These are phyloP conservation scores for Fraxinus dipetala DNA, from an alignment of 305 asterid genomes.

Conservation along the genomic window DNA sequence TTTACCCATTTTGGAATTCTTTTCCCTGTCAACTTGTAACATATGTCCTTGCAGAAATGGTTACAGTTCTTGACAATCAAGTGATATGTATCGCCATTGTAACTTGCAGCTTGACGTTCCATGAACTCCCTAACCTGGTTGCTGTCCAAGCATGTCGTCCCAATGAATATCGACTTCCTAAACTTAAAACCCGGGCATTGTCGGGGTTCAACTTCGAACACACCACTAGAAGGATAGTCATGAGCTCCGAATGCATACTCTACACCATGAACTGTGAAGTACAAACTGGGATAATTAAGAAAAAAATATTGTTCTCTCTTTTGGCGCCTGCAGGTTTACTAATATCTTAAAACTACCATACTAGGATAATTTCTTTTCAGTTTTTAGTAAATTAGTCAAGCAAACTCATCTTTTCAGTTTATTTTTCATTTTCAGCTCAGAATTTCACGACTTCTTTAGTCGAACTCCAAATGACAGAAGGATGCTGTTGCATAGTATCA, in stretches of 20 bases:
- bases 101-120: constrained; percentile 55
- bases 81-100: constrained; percentile 72
- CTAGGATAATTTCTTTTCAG: background rate
- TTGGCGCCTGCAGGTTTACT: background rate
- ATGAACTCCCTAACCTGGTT: constrained; percentile 66
- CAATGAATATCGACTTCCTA: constrained; percentile 69
- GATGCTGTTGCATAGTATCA: background rate
- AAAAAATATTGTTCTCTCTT: background rate
- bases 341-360: background rate
- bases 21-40: constrained; percentile 70
- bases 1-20: constrained; percentile 84
- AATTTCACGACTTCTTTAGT: background rate
- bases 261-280: constrained; percentile 54
- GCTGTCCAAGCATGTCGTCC: constrained; percentile 59
- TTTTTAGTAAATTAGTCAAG: background rate
- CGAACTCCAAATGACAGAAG: background rate
- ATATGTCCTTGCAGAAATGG: constrained; percentile 77
- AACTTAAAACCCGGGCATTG: constrained; percentile 81
- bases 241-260: constrained; percentile 92
- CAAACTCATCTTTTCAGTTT: background rate
- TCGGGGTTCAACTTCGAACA: constrained; percentile 79
- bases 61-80: constrained; percentile 75
- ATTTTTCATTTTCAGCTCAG: background rate
- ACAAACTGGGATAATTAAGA: constrained; percentile 1
- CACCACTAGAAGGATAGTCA: constrained; percentile 70